Percentiles rank a stretch among this genome's conserved stretches.
phyloP scores from a whole-genome alignment of 2,329 filamentous ascomycete species.

The Diaporthe vexans region DNA sequence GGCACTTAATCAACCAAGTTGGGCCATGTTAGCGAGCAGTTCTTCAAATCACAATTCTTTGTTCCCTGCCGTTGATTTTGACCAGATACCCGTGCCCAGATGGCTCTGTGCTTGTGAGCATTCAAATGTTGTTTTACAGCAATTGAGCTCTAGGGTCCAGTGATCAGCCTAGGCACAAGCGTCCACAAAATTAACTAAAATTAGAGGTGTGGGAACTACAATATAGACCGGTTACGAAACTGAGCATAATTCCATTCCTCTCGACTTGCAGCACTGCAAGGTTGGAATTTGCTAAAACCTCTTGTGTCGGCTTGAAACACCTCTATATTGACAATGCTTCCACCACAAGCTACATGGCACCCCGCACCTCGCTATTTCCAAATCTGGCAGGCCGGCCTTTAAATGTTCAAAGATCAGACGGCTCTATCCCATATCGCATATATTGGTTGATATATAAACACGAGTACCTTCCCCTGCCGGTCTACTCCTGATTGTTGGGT shows the following conservation, averaged over 20 bases:
- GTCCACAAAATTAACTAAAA: not conserved
- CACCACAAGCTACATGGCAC: not conserved
- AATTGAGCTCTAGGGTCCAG: not conserved
- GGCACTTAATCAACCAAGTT: too few species aligned
- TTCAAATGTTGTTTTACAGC: not conserved
- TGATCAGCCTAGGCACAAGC: not conserved
- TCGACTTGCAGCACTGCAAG: not conserved
- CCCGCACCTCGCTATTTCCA: not conserved
- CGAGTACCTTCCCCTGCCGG: not conserved
- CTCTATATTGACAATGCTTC: not conserved
- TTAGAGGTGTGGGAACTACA: not conserved
- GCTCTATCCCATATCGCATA: slow-evolving; percentile 5
- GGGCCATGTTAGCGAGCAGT: too few species aligned
- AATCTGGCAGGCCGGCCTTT: not conserved
- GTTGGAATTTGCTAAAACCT: too few species aligned
- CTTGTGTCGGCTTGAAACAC: not conserved
- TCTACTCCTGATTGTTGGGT: slow-evolving; percentile 13
- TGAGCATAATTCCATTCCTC: not conserved
- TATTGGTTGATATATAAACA: not conserved
- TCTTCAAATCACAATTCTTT: not conserved
- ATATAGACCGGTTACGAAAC: not conserved
- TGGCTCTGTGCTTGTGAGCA: too few species aligned
- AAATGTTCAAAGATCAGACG: not conserved
- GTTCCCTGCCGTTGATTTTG: not conserved
- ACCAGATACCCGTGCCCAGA: not conserved